Evolutionary conservation across 495 filamentous ascomycete genomes (phyloP).

Genomic region (Viridothelium virens): DNA sequence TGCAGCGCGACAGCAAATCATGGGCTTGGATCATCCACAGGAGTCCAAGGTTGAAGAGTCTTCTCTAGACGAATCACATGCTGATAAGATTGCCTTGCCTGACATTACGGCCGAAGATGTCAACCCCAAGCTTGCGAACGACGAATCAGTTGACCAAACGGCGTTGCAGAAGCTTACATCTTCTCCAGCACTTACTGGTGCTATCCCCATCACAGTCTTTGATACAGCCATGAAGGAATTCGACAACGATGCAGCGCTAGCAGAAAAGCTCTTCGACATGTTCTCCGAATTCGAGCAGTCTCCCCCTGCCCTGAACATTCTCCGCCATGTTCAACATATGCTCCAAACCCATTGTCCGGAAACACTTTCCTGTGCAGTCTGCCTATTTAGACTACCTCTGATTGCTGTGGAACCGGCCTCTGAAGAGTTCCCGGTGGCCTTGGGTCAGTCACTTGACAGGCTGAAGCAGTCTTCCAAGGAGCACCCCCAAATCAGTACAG

Average conservation of each 20-base stretch:
- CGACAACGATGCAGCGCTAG: slow-evolving; percentile 53
- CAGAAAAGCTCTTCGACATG: slow-evolving; percentile 70
- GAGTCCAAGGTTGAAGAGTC: slow-evolving; percentile 36
- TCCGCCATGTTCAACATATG: slow-evolving; percentile 67
- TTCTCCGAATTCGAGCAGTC: slow-evolving; percentile 59
- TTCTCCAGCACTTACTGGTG: slow-evolving; percentile 77
- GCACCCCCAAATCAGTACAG: slow-evolving; percentile 13
- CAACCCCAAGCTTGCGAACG: slow-evolving; percentile 40
- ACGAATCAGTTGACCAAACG: slow-evolving; percentile 38
- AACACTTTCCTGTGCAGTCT: slow-evolving; percentile 54
- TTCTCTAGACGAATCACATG: slow-evolving; percentile 34
- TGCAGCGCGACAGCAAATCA: slow-evolving; percentile 57
- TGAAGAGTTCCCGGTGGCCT: slow-evolving; percentile 61
- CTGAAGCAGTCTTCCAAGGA: slow-evolving; percentile 38
- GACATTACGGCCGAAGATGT: slow-evolving; percentile 58
- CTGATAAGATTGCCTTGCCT: slow-evolving; percentile 54
- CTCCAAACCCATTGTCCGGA: slow-evolving; percentile 46
- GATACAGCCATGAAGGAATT: slow-evolving; percentile 77
- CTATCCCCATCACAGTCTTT: slow-evolving; percentile 88
- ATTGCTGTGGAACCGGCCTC: slow-evolving; percentile 56
- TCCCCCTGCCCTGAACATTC: slow-evolving; percentile 57
- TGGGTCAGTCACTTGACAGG: slow-evolving; percentile 55
- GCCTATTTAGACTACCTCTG: slow-evolving; percentile 62
- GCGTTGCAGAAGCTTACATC: slow-evolving; percentile 57
- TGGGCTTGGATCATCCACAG: slow-evolving; percentile 54